phyloP scores from a whole-genome alignment of 345 rosid species.

The Balakata baccata region DNA sequence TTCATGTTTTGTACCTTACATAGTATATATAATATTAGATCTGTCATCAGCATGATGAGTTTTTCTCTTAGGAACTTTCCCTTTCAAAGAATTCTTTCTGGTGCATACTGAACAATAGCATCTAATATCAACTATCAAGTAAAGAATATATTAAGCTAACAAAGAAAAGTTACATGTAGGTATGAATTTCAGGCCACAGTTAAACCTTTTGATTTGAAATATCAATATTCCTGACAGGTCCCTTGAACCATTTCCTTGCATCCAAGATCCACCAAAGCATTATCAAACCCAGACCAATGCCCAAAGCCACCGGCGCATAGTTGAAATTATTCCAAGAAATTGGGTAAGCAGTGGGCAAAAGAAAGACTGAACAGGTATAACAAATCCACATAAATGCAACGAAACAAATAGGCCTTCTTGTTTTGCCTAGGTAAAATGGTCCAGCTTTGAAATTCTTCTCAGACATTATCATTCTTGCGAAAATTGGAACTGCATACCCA shows the following conservation, averaged over 20 bases:
- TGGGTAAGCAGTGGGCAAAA: conserved; percentile 52
- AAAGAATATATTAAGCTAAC: too few relatives aligned
- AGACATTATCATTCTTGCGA: conserved; percentile 54
- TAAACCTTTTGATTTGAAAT: conserved; percentile 25
- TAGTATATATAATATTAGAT: not conserved
- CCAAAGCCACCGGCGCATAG: conserved; percentile 56
- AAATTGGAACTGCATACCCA: conserved; percentile 57
- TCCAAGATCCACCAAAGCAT: conserved; percentile 59
- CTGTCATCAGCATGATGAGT: not conserved
- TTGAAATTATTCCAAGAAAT: conserved; percentile 50
- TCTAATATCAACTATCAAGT: too few relatives aligned
- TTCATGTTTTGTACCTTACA: not conserved
- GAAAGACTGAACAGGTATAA: conserved; percentile 57
- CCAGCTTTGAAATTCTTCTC: conserved; percentile 59
- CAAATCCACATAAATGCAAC: conserved; percentile 62
- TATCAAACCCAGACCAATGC: conserved; percentile 37
- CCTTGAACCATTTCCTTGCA: conserved; percentile 60
- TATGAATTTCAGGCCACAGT: not conserved
- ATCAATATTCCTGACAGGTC: conserved; percentile 58
- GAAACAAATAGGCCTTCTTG: conserved; percentile 50
- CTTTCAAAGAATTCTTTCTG: too few relatives aligned
- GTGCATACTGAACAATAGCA: too few relatives aligned
- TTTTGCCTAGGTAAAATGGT: conserved; percentile 55
- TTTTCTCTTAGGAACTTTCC: not conserved
- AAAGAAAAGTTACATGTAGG: not conserved